Conservation (phyloP, 768 basidiomycete species). For the Boletus rubropictus region DNA sequence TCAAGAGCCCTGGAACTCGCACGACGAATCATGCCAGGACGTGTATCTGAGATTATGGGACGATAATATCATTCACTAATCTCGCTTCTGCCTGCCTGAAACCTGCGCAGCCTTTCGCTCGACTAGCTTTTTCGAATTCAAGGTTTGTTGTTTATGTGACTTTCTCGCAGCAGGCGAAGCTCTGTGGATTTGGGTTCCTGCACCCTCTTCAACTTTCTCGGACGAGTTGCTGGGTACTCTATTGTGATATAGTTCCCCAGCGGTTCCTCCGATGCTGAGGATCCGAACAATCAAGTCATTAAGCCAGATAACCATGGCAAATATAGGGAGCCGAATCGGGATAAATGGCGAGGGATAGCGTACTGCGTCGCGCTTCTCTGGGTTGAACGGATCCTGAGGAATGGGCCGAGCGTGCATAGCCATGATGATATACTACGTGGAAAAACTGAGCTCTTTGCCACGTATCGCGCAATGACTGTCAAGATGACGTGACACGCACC, state of each 20-base stretch:
- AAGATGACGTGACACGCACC: conserved; percentile 38
- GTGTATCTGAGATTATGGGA: conserved; percentile 9
- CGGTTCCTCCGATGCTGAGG: conserved; percentile 49
- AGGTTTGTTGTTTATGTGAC: conserved; percentile 8
- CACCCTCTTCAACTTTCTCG: conserved; percentile 61
- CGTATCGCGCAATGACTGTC: neutral
- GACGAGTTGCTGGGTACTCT: conserved; percentile 42
- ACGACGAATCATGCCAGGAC: conserved; percentile 11
- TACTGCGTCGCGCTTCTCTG: conserved; percentile 40
- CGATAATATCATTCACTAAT: conserved; percentile 28
- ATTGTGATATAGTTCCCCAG: conserved; percentile 16
- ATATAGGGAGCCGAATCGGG: conserved; percentile 76
- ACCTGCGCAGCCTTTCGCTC: conserved; percentile 23
- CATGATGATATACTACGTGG: conserved; percentile 73
- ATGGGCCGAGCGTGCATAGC: conserved; percentile 72
- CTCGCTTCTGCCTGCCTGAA: conserved; percentile 41
- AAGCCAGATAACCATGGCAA: conserved; percentile 64
- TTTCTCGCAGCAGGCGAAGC: conserved; percentile 6
- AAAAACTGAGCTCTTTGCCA: conserved; percentile 2
- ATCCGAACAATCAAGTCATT: conserved; percentile 65
- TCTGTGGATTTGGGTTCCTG: conserved; percentile 29
- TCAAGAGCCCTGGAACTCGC: conserved; percentile 4
- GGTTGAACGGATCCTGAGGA: conserved; percentile 72
- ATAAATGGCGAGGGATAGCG: conserved; percentile 71
- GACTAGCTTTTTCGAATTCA: conserved; percentile 3